These are phyloP conservation scores for Boletus tomentosulus DNA, from an alignment of 768 basidiomycete species.

Conservation along the genomic window DNA sequence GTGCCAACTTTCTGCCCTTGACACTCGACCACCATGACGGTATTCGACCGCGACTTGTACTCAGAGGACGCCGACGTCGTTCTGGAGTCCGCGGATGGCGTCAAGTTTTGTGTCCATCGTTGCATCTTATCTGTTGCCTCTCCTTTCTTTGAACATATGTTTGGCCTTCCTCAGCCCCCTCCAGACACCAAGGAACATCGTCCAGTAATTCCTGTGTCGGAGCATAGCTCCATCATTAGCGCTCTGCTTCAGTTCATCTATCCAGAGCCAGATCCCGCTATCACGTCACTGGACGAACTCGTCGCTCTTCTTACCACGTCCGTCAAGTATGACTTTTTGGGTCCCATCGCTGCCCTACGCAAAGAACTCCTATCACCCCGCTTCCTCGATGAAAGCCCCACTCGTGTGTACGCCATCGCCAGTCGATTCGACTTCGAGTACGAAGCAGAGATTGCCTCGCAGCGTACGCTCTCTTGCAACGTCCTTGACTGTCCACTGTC, in stretches of 20 bases:
- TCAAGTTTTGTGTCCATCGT: constrained; percentile 58
- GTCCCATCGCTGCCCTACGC: constrained; percentile 47
- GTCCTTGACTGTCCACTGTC: constrained; percentile 54
- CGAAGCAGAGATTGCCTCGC: constrained; percentile 59
- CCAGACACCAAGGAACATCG: constrained; percentile 22
- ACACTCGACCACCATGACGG: constrained; percentile 22
- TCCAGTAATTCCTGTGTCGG: constrained; percentile 55
- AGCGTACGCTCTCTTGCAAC: constrained; percentile 48
- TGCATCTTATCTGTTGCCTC: constrained; percentile 62
- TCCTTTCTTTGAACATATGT: constrained; percentile 66
- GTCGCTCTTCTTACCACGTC: constrained; percentile 48
- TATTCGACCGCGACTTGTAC: constrained; percentile 35
- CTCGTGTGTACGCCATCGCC: constrained; percentile 68
- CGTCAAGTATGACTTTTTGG: constrained; percentile 59
- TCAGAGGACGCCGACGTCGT: constrained; percentile 50
- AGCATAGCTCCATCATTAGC: constrained; percentile 42
- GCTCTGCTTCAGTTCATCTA: constrained; percentile 59
- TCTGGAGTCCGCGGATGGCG: constrained; percentile 41
- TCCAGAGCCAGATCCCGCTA: constrained; percentile 50
- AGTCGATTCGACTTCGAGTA: constrained; percentile 60
- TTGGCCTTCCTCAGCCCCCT: constrained; percentile 54
- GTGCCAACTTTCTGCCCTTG: neutral
- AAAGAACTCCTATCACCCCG: constrained; percentile 45
- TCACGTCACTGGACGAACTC: constrained; percentile 53
- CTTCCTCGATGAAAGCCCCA: constrained; percentile 47